Percentiles rank a stretch among this genome's conserved stretches.
phyloP scores from a whole-genome alignment of 352 stramenopile genomes.

The Phytophthora vignae region DNA sequence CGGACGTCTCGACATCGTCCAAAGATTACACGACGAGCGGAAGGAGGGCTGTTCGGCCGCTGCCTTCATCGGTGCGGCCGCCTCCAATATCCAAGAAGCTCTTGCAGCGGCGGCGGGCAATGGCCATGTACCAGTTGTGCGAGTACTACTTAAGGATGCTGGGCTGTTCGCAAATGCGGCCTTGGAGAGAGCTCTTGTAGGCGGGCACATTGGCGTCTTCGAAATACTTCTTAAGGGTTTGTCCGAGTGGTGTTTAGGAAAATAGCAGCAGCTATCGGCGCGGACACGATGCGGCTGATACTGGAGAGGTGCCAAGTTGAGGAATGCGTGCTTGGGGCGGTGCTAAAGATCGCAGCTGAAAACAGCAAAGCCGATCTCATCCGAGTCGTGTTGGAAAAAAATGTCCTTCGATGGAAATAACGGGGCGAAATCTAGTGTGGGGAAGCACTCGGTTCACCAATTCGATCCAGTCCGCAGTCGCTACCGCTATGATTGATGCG shows the following conservation, averaged over 20 bases:
- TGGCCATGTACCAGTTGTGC: background rate
- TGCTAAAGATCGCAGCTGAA: background rate
- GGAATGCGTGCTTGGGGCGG: background rate
- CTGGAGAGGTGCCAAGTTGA: background rate
- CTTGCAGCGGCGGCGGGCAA: background rate
- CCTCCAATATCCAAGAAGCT: background rate
- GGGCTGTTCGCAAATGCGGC: background rate
- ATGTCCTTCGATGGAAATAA: background rate
- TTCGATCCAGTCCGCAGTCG: background rate
- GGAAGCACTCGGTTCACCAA: background rate
- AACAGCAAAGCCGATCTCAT: background rate
- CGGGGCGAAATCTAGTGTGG: background rate
- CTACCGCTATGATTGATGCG: background rate
- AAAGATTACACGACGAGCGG: constrained; percentile 3
- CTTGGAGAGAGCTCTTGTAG: background rate
- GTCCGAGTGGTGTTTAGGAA: background rate
- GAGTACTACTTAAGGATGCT: background rate
- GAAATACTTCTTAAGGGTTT: background rate
- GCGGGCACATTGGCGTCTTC: background rate
- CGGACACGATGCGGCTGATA: background rate
- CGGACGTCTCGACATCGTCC: constrained; percentile 15
- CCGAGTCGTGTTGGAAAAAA: background rate
- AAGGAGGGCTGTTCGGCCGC: constrained; percentile 12
- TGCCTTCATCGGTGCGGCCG: constrained; percentile 9
- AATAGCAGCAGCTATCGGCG: background rate